Evolutionary conservation across 305 asterid genomes (phyloP).

Genomic region (Petunia hybrid): DNA sequence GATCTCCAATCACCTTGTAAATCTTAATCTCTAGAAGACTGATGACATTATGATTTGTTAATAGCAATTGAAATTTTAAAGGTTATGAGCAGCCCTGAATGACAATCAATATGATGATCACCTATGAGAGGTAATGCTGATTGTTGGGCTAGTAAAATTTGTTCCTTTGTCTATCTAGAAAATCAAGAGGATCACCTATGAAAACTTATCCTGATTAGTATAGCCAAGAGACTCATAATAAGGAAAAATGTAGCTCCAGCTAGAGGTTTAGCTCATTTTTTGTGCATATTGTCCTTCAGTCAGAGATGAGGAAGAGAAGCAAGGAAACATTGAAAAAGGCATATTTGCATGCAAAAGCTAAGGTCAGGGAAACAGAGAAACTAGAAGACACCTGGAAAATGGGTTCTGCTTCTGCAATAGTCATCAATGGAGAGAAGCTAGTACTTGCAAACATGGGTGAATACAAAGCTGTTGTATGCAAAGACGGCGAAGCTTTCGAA

Average conservation of each 20-base stretch:
- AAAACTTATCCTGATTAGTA: background rate
- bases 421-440: conserved; percentile 63
- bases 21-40: too few relatives aligned
- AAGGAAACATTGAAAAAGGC: conserved; percentile 60
- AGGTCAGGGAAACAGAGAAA: conserved; percentile 39
- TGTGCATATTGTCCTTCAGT: conserved; percentile 33
- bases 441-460: conserved; percentile 62
- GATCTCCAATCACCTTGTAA: too few relatives aligned
- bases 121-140: background rate
- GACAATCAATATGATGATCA: background rate
- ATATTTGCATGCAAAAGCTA: conserved; percentile 49
- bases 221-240: background rate
- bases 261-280: background rate
- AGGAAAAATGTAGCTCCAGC: background rate
- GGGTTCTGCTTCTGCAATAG: conserved; percentile 65
- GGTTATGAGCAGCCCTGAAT: background rate
- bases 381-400: conserved; percentile 26
- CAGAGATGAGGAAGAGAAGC: conserved; percentile 49
- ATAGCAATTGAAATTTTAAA: background rate
- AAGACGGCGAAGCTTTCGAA: conserved; percentile 61
- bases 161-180: background rate
- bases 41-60: background rate
- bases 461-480: conserved; percentile 62
- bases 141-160: background rate
- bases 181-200: background rate